phyloP scores from a whole-genome alignment of 495 filamentous ascomycete genomes.

The Aspergillus cristatus region DNA sequence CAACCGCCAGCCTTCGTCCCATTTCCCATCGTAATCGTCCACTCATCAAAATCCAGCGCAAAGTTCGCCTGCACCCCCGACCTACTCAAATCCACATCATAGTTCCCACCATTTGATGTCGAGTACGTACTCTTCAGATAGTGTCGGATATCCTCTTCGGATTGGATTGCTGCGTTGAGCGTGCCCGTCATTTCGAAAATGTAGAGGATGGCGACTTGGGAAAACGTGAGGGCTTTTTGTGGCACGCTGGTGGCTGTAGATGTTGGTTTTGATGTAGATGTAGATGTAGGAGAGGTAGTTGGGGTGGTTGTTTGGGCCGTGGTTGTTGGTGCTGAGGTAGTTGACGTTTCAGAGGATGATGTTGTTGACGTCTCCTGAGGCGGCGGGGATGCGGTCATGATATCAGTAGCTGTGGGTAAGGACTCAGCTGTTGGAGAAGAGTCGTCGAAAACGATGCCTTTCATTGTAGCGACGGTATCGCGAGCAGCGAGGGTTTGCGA shows the following conservation, averaged over 20 bases:
- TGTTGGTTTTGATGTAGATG: slow-evolving; percentile 5
- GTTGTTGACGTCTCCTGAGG: no score
- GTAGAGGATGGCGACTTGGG: slow-evolving; percentile 39
- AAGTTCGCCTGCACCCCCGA: slow-evolving; percentile 22
- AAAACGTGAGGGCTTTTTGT: slow-evolving; percentile 34
- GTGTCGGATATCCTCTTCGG: slow-evolving; percentile 24
- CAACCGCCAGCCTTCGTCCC: slow-evolving; percentile 30
- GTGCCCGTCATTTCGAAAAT: slow-evolving; percentile 40
- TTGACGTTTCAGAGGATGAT: neutral
- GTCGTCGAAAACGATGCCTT: slow-evolving; percentile 36
- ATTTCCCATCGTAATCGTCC: slow-evolving; percentile 32
- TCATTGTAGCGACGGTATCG: slow-evolving; percentile 24
- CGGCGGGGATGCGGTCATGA: neutral
- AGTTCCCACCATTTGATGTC: slow-evolving; percentile 6
- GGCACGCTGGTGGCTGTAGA: slow-evolving; percentile 8
- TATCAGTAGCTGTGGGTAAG: neutral
- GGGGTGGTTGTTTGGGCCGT: slow-evolving; percentile 7
- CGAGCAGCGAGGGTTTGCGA: slow-evolving; percentile 21
- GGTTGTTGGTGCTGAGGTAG: slow-evolving; percentile 3
- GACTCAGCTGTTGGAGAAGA: neutral
- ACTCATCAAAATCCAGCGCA: slow-evolving; percentile 33
- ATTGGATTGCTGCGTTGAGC: slow-evolving; percentile 23
- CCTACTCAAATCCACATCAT: slow-evolving; percentile 9
- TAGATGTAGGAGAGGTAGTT: neutral
- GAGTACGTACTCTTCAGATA: slow-evolving; percentile 23